A percentile compares a stretch with the other conserved stretches of the same genome.
Conservation (phyloP, 768 basidiomycete genomes). For the Tricholoma matsutake region DNA sequence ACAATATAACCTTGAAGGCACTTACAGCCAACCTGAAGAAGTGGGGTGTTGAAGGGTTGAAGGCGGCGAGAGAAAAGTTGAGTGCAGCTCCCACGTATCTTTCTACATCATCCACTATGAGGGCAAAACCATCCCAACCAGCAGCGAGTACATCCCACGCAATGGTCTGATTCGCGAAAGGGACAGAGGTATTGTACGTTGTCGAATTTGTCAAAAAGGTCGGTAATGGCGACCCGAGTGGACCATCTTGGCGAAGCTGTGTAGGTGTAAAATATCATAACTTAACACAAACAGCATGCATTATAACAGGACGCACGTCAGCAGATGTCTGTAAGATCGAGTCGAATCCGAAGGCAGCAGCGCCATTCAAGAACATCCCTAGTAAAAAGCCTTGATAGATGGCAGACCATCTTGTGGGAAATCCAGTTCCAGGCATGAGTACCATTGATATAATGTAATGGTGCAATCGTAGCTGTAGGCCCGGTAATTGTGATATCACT, state of each 20-base stretch:
- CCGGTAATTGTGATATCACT: constrained; percentile 67
- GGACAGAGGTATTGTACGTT: constrained; percentile 54
- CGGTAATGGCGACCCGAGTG: constrained; percentile 67
- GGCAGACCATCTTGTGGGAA: constrained; percentile 76
- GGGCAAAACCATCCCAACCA: constrained; percentile 72
- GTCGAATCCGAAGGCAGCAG: constrained; percentile 76
- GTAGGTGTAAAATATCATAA: constrained; percentile 7
- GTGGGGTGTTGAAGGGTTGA: constrained; percentile 61
- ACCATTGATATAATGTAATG: constrained; percentile 80
- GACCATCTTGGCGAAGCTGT: constrained; percentile 71
- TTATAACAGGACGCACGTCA: constrained; percentile 45
- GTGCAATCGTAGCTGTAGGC: constrained; percentile 67
- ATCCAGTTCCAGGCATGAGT: constrained; percentile 74
- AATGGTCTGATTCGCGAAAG: constrained; percentile 53
- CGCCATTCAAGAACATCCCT: constrained; percentile 79
- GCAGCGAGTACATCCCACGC: constrained; percentile 50
- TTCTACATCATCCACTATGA: constrained; percentile 86
- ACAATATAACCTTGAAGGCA: constrained; percentile 13
- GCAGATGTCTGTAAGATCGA: constrained; percentile 74
- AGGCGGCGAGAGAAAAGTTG: constrained; percentile 65
- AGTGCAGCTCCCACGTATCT: constrained; percentile 67
- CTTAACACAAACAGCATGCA: constrained; percentile 1
- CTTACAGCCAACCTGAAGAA: constrained; percentile 81
- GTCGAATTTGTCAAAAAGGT: constrained; percentile 73
- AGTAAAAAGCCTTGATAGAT: constrained; percentile 80